Evolutionary conservation across 2,329 filamentous ascomycete genomes (phyloP).

Genomic region (Pleomassaria siparia): DNA sequence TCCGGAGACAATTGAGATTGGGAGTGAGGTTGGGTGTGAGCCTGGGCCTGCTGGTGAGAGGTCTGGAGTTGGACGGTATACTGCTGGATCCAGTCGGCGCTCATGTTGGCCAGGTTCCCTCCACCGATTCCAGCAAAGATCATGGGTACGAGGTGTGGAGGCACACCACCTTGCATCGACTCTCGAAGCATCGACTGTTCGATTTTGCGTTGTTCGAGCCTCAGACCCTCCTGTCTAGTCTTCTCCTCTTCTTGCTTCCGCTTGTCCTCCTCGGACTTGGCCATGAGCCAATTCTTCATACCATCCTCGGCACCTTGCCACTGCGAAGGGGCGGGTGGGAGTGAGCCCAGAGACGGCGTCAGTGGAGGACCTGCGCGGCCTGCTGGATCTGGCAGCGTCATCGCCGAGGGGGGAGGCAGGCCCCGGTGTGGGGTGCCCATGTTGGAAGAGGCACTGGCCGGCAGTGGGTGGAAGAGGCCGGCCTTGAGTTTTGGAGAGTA

Average conservation of each 20-base stretch:
- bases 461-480: slow-evolving; percentile 44
- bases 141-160: slow-evolving; percentile 54
- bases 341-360: slow-evolving; percentile 41
- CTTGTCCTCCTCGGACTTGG: slow-evolving; percentile 57
- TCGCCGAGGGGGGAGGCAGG: slow-evolving; percentile 55
- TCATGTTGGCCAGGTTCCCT: slow-evolving; percentile 50
- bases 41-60: slow-evolving; percentile 44
- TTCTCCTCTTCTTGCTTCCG: slow-evolving; percentile 57
- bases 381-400: slow-evolving; percentile 54
- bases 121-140: slow-evolving; percentile 57
- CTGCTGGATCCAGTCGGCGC: slow-evolving; percentile 54
- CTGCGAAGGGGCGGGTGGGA: slow-evolving; percentile 49
- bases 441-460: slow-evolving; percentile 44
- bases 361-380: slow-evolving; percentile 42
- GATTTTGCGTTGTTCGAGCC: slow-evolving; percentile 54
- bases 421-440: slow-evolving; percentile 57
- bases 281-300: slow-evolving; percentile 54
- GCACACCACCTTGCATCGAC: slow-evolving; percentile 54
- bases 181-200: slow-evolving; percentile 57
- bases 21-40: slow-evolving; percentile 8
- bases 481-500: slow-evolving; percentile 45
- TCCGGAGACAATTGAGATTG: slow-evolving; percentile 40
- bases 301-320: slow-evolving; percentile 56
- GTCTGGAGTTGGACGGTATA: slow-evolving; percentile 50
- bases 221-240: slow-evolving; percentile 53